Evolutionary conservation across 2,329 filamentous ascomycete genomes (phyloP).

Genomic region (Elsinoe arachidis): DNA sequence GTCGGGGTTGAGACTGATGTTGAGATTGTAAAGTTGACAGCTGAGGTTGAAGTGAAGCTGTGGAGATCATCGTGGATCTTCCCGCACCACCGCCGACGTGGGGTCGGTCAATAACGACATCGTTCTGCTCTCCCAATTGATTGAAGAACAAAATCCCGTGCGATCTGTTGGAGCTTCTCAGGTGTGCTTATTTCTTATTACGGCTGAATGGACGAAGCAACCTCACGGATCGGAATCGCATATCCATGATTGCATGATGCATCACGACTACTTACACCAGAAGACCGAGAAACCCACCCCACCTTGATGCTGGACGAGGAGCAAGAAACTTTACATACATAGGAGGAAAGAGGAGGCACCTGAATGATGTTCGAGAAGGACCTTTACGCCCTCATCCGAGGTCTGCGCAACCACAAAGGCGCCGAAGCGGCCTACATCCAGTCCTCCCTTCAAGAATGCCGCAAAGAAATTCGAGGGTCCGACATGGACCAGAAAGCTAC

Average conservation of each 20-base stretch:
- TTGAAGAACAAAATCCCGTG: not conserved
- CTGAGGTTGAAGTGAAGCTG: constrained; percentile 2
- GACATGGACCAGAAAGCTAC: constrained; percentile 98
- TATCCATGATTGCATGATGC: constrained; percentile 10
- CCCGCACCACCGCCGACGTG: not conserved
- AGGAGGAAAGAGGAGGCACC: not conserved
- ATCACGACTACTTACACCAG: constrained; percentile 11
- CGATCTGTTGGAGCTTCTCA: too few species aligned
- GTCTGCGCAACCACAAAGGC: constrained; percentile 89
- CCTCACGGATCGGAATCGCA: not conserved
- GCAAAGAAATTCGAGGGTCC: constrained; percentile 79
- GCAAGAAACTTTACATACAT: not conserved
- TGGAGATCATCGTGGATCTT: constrained; percentile 6
- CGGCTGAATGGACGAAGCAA: not conserved
- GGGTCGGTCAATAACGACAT: not conserved
- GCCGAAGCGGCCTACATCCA: constrained; percentile 93
- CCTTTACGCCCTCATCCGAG: constrained; percentile 95
- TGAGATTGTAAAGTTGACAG: not conserved
- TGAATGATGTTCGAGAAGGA: constrained; percentile 90
- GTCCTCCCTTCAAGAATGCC: constrained; percentile 88
- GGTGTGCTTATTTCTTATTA: too few species aligned
- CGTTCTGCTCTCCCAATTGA: not conserved
- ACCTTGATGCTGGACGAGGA: not conserved
- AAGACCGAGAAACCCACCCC: not conserved
- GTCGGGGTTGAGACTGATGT: not conserved